Evolutionary conservation across 2,329 filamentous ascomycete species (phyloP).

Genomic region (Acephala macrosclerotiorum): DNA sequence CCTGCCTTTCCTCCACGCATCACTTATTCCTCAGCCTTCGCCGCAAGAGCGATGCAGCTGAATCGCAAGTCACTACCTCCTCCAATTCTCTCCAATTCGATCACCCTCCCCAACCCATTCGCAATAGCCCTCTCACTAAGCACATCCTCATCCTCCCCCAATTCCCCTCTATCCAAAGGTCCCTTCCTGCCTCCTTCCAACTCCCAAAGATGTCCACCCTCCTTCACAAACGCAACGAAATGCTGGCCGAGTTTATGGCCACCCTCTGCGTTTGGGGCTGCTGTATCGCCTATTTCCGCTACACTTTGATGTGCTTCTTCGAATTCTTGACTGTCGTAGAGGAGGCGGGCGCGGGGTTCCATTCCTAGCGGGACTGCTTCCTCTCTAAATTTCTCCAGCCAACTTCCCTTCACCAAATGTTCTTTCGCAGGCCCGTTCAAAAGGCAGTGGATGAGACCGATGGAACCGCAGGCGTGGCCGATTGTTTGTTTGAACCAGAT

Average conservation of each 20-base stretch:
- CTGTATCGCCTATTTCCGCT: conserved; percentile 78
- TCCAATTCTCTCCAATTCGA: conserved; percentile 33
- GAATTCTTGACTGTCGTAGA: conserved; percentile 79
- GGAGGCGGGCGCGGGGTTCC: conserved; percentile 69
- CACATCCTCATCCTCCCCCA: conserved; percentile 71
- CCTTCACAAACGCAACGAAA: conserved; percentile 93
- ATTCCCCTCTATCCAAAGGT: conserved; percentile 62
- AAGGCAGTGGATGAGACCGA: conserved; percentile 84
- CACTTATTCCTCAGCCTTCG: conserved; percentile 6
- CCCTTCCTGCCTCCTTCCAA: conserved; percentile 74
- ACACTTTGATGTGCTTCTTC: conserved; percentile 82
- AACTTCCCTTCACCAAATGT: conserved; percentile 31
- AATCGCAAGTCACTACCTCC: conserved; percentile 41
- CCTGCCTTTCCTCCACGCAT: no score
- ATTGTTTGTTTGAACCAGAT: conserved; percentile 97
- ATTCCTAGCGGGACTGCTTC: conserved; percentile 76
- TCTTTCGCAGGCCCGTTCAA: conserved; percentile 81
- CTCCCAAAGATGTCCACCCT: conserved; percentile 72
- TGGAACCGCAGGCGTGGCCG: conserved; percentile 89
- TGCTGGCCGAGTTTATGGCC: conserved; percentile 86
- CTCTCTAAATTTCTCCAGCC: conserved; percentile 46
- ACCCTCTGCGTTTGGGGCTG: conserved; percentile 72
- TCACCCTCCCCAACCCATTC: conserved; percentile 60
- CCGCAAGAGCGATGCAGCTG: conserved; percentile 39
- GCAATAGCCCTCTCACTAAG: conserved; percentile 78